Conservation (phyloP, 2,329 filamentous ascomycete genomes). For the Tolypocladium tundrense region DNA sequence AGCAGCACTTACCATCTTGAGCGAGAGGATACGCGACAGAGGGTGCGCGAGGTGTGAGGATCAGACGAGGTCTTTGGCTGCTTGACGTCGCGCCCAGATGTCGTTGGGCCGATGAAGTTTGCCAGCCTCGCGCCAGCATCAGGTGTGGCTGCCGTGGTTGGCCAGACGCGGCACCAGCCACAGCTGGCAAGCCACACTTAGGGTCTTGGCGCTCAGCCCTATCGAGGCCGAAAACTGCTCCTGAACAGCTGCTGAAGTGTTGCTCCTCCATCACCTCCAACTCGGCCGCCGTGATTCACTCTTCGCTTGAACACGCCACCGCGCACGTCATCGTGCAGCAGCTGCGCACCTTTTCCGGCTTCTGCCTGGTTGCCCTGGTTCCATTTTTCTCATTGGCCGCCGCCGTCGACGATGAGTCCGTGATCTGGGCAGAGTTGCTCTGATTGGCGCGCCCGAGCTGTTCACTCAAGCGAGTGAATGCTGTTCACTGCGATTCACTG, state of each 20-base stretch:
- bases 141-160: neutral
- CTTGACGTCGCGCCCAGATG: neutral
- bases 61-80: neutral
- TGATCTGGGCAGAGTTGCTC: neutral
- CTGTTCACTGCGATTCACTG: neutral
- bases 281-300: neutral
- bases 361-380: neutral
- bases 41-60: neutral
- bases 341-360: neutral
- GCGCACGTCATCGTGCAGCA: neutral
- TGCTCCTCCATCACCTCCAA: neutral
- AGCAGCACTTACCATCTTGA: neutral
- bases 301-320: neutral
- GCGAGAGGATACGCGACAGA: no score
- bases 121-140: neutral
- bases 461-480: neutral
- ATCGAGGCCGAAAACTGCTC: neutral
- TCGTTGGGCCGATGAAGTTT: neutral
- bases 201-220: neutral
- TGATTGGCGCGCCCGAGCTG: neutral
- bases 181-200: neutral
- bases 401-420: neutral
- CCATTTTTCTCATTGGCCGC: neutral
- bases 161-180: neutral
- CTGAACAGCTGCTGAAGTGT: neutral